Evolutionary conservation across 2,329 filamentous ascomycete genomes (phyloP), one percentile per base, ranked within the genome.

Genomic region (Ophiostoma sp.): DNA sequence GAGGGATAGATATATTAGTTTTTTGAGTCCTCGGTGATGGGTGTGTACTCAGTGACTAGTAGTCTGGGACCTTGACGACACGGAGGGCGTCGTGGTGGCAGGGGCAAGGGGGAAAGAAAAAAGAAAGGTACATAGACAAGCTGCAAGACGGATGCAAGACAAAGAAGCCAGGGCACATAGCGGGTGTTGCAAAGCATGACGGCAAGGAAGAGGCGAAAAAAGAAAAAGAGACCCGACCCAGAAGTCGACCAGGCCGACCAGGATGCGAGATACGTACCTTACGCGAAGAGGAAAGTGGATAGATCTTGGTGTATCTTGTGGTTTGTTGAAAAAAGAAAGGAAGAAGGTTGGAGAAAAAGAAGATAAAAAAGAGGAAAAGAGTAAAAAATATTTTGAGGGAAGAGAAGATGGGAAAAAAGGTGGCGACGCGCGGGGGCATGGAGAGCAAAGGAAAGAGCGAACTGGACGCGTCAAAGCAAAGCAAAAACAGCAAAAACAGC

Each of bases 241-340:
- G 28, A 25, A 59, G 68, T 33, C 39, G 42, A 48, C 42, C 50
- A 25, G 12, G 17, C n/a, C 31, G 36, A 25, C 66, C 59, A 48
- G 64, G 70, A 45, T 39, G 28, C 28, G 59, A 48, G 5, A 70
- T 70, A 73, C 74, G 61, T 48, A 73, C 72, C 74, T 75, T 72
- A 73, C 72, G 69, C 72, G 42, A 75, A 73, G 52, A 50, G 71
- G 71, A 70, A 70, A 66, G 68, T 70, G 68, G 68, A 59, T 69
- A 45, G 50, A 55, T 25, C 22, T 45, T 66, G 42, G 42, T 33
- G 64, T 50, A 33, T 68, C 28, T 50, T 66, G 17, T 22, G 57
- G 68, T n/a, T n/a, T 48, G 50, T 1, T 19, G 45, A 52, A 68
- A 31, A 42, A 55, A 17, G 42, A 19, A 42, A 64, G 28, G 4